A percentile compares a stretch with the other conserved stretches of the same genome.
phyloP scores from a whole-genome alignment of 345 rosid genomes.

The Trapa bicornis region DNA sequence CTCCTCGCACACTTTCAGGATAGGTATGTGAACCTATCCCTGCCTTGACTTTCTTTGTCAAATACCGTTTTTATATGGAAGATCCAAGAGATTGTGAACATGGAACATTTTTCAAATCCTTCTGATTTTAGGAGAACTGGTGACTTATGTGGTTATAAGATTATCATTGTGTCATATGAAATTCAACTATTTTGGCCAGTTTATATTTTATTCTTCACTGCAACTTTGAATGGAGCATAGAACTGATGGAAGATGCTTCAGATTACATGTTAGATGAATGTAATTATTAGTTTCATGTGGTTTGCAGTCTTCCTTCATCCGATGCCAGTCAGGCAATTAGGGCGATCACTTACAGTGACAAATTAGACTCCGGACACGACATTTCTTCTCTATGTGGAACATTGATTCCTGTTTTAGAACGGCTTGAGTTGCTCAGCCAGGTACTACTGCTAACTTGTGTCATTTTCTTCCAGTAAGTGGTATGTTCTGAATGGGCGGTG shows the following conservation, averaged over 20 bases:
- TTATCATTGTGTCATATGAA: background rate
- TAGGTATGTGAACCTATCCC: slow-evolving; percentile 26
- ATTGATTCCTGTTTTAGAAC: slow-evolving; percentile 59
- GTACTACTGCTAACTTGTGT: slow-evolving; percentile 19
- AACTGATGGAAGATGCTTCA: background rate
- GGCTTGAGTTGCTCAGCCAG: slow-evolving; percentile 73
- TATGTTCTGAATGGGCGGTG: background rate
- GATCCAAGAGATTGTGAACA: background rate
- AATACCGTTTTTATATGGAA: background rate
- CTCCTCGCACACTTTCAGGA: slow-evolving; percentile 74
- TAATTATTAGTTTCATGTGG: background rate
- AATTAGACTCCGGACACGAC: slow-evolving; percentile 33
- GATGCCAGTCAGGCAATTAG: slow-evolving; percentile 20
- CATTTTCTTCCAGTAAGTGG: slow-evolving; percentile 4
- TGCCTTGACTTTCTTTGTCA: background rate
- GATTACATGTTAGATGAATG: background rate
- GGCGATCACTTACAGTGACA: slow-evolving; percentile 27
- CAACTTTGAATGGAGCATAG: no score
- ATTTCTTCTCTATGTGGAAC: slow-evolving; percentile 38
- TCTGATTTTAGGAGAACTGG: background rate
- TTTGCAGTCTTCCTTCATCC: slow-evolving; percentile 32
- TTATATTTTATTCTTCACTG: no score
- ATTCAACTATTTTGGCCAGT: background rate
- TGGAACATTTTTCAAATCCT: background rate
- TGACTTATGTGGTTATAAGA: background rate